These are phyloP conservation scores for Lyophyllum shimeji DNA, from an alignment of 768 basidiomycete species.

Conservation along the genomic window DNA sequence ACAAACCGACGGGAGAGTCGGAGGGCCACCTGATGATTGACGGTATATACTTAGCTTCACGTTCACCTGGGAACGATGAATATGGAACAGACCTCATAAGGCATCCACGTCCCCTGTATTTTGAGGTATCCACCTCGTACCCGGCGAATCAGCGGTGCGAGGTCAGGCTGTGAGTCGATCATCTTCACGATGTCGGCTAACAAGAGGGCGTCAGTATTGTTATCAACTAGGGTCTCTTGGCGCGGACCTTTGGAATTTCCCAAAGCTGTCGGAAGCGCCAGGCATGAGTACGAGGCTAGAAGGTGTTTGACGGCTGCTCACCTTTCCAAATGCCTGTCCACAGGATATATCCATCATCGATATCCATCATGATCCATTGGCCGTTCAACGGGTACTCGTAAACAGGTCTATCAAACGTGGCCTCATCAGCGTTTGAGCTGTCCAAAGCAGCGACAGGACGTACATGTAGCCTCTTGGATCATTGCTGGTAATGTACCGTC, in stretches of 20 bases:
- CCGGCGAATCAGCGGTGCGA: slow-evolving; percentile 77
- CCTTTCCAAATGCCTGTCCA: slow-evolving; percentile 98
- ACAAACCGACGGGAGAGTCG: slow-evolving; percentile 76
- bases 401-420: slow-evolving; percentile 54
- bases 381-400: slow-evolving; percentile 89
- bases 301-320: slow-evolving; percentile 24
- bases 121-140: slow-evolving; percentile 88
- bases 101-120: slow-evolving; percentile 95
- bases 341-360: slow-evolving; percentile 87
- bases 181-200: slow-evolving; percentile 91
- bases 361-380: slow-evolving; percentile 96
- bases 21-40: slow-evolving; percentile 61
- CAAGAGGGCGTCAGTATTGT: slow-evolving; percentile 13
- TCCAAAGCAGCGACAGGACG: slow-evolving; percentile 21
- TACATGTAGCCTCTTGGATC: slow-evolving; percentile 89
- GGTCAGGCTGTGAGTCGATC: slow-evolving; percentile 88
- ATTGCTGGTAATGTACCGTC: slow-evolving; percentile 87
- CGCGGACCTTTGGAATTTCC: slow-evolving; percentile 82
- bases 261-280: slow-evolving; percentile 48
- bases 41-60: background rate
- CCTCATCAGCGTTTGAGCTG: background rate
- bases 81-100: slow-evolving; percentile 65
- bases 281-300: slow-evolving; percentile 8
- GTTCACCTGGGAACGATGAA: background rate
- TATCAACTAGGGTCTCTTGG: slow-evolving; percentile 7